Evolutionary conservation across 1,284 basidiomycete genomes (phyloP), one percentile per base, ranked within the genome.

Genomic region (Pterula multifida): DNA sequence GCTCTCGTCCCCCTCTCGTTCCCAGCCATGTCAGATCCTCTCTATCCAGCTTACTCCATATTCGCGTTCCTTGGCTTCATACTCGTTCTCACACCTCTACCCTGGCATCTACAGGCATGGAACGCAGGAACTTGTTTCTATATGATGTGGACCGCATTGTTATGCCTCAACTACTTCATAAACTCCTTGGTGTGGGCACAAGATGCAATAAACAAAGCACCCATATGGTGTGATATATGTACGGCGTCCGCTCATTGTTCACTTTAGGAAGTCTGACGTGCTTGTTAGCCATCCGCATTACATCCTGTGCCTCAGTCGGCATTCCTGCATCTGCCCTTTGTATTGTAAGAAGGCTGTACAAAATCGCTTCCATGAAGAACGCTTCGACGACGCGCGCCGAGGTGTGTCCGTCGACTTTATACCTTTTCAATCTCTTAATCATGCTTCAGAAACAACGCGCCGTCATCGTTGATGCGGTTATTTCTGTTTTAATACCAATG

Each of bases 191-290:
- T 73, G 0, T 79, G 75, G 75, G 55, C 57, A 17, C 63, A 65
- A 26, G 70, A 68, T 52, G 54, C 61, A 0, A 51, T 58, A 4
- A 60, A 70, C 49, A 44, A 54, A 1, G 63, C 67, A 0, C 69
- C 69, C 0, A 57, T 71, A 3, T 78, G 69, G 69, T 78, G 75
- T 57, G 76, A 79, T 56, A 73, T 79, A 35, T 63, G 72, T 73
- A 50, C 59, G 2, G 50, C 59, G 9, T 26, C 63, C 19, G n/a
- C 36, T 22, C 12, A 1, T 48, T 6, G 12, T 6, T 4, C 19
- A 6, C n/a, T 17, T 17, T 9, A 11, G 26, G 11, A 11, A 6
- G 11, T 9, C 12, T 19, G 6, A 24, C 6, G 22, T 24, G 11
- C 45, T 36, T 12, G 13, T 35, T 44, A 59, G 57, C 57, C 21